Base-by-base conservation (phyloP, 169 alveolate genomes). In the Eimeria praecox region DNA sequence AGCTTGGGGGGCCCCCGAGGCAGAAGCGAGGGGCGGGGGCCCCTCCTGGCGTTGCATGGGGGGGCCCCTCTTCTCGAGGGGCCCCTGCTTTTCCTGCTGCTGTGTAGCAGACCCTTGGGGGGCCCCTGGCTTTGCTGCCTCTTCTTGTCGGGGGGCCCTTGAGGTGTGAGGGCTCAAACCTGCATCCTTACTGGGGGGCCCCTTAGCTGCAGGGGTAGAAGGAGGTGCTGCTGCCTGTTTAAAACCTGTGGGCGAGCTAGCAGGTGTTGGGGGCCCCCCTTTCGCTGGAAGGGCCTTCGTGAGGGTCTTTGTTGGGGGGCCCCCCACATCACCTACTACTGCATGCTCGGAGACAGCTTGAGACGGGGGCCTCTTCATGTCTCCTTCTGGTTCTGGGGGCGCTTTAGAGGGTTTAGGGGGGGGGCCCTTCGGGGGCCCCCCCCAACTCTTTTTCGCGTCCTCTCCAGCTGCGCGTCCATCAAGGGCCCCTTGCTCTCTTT, bases 81-180 rank as follows among this genome's bases (percentile, higher is more conserved):
- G 56, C 56, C 56, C 56, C 56, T 56, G 66, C 66, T 56, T 18
- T 27, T 56, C n/a, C 66, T 56, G 66, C 66, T 56, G 66, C 66
- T 56, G 66, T 56, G 5, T 14, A 52, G 59, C 59, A 52, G 59
- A 52, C 20, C 59, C 59, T 56, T 38, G 62, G 56, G 59, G 87
- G 87, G 87, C 62, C 62, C 87, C 59, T 8, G 59, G 87, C 85
- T 46, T 22, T 73, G n/a, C n/a, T 10, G 85, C n/a, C 54, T n/a
- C n/a, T 33, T 40, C 49, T 40, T 73, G 10, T 16, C 3, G 85
- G 85, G 38, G 49, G 42, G 20, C 85, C 85, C 49, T 73, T 73
- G 20, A 38, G n/a, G n/a, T n/a, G n/a, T n/a, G n/a, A n/a, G n/a
- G n/a, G n/a, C n/a, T n/a, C n/a, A n/a, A n/a, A n/a, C n/a, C n/a